Evolutionary conservation across 2,329 filamentous ascomycete species (phyloP).

Genomic region (Xylaria hypoxylon): DNA sequence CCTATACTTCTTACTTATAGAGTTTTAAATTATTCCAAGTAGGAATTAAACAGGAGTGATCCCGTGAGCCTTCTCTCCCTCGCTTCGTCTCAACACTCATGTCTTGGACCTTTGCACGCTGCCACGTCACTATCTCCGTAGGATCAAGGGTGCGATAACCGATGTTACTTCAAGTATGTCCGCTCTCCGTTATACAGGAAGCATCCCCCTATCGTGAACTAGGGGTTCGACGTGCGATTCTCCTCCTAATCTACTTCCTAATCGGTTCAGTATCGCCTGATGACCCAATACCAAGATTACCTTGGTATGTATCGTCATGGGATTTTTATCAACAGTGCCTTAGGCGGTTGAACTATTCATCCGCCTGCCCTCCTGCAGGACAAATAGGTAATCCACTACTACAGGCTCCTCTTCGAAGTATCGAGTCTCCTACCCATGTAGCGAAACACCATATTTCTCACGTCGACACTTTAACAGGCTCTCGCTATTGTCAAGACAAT

Average conservation of each 20-base stretch:
- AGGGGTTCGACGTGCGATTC: neutral
- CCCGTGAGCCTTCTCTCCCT: neutral
- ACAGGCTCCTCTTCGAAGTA: neutral
- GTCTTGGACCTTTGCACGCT: neutral
- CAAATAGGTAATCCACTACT: neutral
- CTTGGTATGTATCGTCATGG: neutral
- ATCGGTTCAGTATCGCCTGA: neutral
- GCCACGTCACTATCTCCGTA: constrained; percentile 5
- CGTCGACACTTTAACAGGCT: neutral
- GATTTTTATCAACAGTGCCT: neutral
- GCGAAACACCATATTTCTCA: neutral
- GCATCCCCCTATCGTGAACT: neutral
- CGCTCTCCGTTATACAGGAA: constrained; percentile 2
- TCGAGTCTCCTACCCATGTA: neutral
- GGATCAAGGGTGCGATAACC: neutral
- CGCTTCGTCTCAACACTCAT: neutral
- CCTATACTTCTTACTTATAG: constrained; percentile 3
- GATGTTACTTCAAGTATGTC: neutral
- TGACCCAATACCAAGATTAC: neutral
- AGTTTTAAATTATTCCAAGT: neutral
- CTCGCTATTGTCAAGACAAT: neutral
- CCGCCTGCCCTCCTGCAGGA: neutral
- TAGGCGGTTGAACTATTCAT: neutral
- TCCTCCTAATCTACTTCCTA: too few species aligned
- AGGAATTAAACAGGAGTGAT: neutral